phyloP scores from a whole-genome alignment of 495 filamentous ascomycete genomes.

The Penicillium robsamsonii region DNA sequence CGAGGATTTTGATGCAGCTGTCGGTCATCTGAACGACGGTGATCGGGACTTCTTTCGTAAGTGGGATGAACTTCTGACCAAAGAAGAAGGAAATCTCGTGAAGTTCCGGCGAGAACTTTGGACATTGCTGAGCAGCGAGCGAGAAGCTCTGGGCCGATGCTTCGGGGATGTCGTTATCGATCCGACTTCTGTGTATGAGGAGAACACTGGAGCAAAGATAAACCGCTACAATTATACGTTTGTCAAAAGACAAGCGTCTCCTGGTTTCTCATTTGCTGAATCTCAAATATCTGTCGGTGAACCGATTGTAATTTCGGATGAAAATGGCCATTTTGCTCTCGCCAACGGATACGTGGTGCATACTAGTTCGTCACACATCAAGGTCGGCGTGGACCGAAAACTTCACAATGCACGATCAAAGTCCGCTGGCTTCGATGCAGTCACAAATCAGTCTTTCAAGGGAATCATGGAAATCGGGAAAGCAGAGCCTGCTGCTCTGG shows the following conservation, averaged over 20 bases:
- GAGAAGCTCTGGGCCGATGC: slow-evolving; percentile 80
- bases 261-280: slow-evolving; percentile 77
- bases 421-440: slow-evolving; percentile 68
- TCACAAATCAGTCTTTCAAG: slow-evolving; percentile 76
- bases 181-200: slow-evolving; percentile 67
- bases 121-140: slow-evolving; percentile 88
- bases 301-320: slow-evolving; percentile 94
- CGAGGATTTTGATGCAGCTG: slow-evolving; percentile 71
- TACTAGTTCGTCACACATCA: slow-evolving; percentile 68
- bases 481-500: slow-evolving; percentile 42
- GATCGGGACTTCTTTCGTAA: slow-evolving; percentile 86
- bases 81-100: slow-evolving; percentile 85
- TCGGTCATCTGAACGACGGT: slow-evolving; percentile 65
- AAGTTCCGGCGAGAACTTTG: slow-evolving; percentile 85
- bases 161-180: slow-evolving; percentile 75
- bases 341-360: slow-evolving; percentile 86
- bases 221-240: slow-evolving; percentile 87
- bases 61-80: slow-evolving; percentile 90
- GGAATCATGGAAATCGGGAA: slow-evolving; percentile 87
- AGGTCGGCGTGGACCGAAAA: slow-evolving; percentile 81
- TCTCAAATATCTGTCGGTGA: slow-evolving; percentile 89
- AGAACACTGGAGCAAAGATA: slow-evolving; percentile 69
- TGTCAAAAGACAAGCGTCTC: slow-evolving; percentile 56
- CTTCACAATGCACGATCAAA: slow-evolving; percentile 82
- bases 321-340: slow-evolving; percentile 89